Base-by-base conservation (phyloP, 306 rosid species). In the Vachellia pachyceras region DNA sequence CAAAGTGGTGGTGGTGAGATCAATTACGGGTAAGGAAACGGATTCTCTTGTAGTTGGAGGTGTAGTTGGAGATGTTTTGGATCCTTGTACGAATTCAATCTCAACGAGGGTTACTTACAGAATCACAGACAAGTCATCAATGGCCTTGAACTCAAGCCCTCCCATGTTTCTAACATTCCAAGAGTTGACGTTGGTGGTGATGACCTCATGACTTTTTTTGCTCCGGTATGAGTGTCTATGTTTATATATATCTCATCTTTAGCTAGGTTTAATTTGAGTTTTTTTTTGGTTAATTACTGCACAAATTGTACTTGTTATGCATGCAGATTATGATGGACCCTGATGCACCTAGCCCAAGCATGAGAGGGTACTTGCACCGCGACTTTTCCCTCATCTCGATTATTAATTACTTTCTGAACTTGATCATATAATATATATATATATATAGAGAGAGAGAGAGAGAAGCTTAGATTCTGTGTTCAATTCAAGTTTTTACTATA, bases 141-240 rank as follows among this genome's bases (percentile, higher is more conserved):
- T 11, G 39, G 83, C 22, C 73, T 55, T 42, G 81, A 78, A 13
- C 71, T 85, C 76, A 85, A 69, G 54, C 88, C 85, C 3, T 85
- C 88, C 25, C 84, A 70, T 44, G 41, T 82, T 7, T 4, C 65
- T 1, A 70, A 54, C 42, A 73, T 11, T 10, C 86, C 88, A 7
- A 78, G 85, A 70, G 88, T 85, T 78, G 61, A 64, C 4, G 22
- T 85, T 79, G 86, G 84, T 57, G 89, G 82, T 15, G 67, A 86
- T 76, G 86, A 82, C 49, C 5, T 79, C 49, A 76, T 82, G 12
- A 82, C 74, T 66, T 60, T 70, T 3, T n/a, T 79, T 86, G 63
- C 86, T 67, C 78, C 76, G 52, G 83, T 78, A n/a, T 11, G 3
- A 29, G 7, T 22, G 3, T 18, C 1, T 18, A 1, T 18, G 0